phyloP scores from a whole-genome alignment of 2,329 filamentous ascomycete genomes.

The Dothidotthia symphoricarpi region DNA sequence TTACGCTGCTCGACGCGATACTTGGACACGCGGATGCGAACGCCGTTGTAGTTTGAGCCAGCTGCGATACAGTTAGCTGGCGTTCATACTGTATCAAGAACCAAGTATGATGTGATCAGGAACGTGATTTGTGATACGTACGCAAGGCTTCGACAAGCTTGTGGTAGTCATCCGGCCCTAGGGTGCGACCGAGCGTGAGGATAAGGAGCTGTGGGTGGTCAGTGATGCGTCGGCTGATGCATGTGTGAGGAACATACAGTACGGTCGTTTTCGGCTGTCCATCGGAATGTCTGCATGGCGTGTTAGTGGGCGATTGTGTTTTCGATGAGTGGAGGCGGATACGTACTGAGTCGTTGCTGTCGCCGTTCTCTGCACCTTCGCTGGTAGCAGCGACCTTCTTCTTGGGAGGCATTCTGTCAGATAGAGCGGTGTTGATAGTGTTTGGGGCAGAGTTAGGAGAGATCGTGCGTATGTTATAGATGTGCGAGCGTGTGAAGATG shows the following conservation, averaged over 20 bases:
- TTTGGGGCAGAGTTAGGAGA: too few species aligned
- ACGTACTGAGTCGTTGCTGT: neutral
- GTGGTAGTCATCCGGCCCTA: neutral
- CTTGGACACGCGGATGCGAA: constrained; percentile 3
- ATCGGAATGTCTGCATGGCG: neutral
- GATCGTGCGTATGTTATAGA: too few species aligned
- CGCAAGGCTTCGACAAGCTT: constrained; percentile 1
- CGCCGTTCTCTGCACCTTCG: neutral
- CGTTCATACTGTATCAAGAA: too few species aligned
- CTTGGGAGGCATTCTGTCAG: constrained; percentile 3
- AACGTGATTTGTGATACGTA: neutral
- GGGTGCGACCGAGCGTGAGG: neutral
- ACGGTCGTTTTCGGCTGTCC: constrained; percentile 6
- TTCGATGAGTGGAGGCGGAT: neutral
- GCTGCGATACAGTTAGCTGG: constrained; percentile 1
- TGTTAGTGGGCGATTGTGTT: neutral
- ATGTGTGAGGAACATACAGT: neutral
- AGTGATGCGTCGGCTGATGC: neutral
- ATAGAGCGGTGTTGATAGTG: neutral
- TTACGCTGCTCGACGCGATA: constrained; percentile 1
- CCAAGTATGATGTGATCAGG: too few species aligned
- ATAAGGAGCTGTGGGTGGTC: constrained; percentile 1
- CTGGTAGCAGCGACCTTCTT: neutral
- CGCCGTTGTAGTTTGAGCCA: neutral
- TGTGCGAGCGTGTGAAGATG: too few species aligned